Evolutionary conservation across 2,329 filamentous ascomycete species (phyloP).

Genomic region (Penicillium sp.): DNA sequence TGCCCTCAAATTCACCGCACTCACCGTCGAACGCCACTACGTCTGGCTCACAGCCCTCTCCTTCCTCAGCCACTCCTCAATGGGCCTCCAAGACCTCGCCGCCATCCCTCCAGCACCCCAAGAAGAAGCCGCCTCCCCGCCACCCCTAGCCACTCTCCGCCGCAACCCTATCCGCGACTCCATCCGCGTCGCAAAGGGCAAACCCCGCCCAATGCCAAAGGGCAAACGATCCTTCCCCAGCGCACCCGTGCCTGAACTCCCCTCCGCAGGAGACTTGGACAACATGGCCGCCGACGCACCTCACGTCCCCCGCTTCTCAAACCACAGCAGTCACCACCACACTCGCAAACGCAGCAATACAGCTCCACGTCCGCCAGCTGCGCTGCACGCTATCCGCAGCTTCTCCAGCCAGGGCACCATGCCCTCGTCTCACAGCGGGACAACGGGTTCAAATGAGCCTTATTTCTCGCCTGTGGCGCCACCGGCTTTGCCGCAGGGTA

Average conservation of each 20-base stretch:
- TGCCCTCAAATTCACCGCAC: conserved; percentile 92
- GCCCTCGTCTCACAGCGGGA: conserved; percentile 57
- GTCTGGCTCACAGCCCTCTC: conserved; percentile 93
- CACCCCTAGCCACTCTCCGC: conserved; percentile 55
- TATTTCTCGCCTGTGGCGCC: conserved; percentile 47
- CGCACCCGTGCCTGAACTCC: conserved; percentile 43
- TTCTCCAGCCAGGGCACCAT: conserved; percentile 64
- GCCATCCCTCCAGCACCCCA: conserved; percentile 61
- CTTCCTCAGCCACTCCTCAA: conserved; percentile 88
- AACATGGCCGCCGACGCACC: conserved; percentile 56
- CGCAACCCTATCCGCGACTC: conserved; percentile 79
- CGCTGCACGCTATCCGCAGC: conserved; percentile 71
- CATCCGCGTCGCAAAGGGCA: conserved; percentile 84
- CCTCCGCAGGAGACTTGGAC: conserved; percentile 35
- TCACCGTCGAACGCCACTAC: conserved; percentile 83
- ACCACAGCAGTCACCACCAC: conserved; percentile 71
- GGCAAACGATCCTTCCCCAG: conserved; percentile 49
- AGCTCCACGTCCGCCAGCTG: conserved; percentile 65
- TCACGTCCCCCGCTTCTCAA: conserved; percentile 60
- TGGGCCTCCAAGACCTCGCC: conserved; percentile 77
- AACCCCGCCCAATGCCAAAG: conserved; percentile 53
- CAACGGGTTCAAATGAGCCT: conserved; percentile 67
- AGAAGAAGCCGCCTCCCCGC: conserved; percentile 45
- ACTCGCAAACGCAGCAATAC: conserved; percentile 90
- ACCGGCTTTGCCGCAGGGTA: conserved; percentile 34